Percentiles rank a stretch among this genome's conserved stretches.
These are phyloP conservation scores for Xylaria intraflava DNA, from an alignment of 495 filamentous ascomycete genomes.

Conservation along the genomic window DNA sequence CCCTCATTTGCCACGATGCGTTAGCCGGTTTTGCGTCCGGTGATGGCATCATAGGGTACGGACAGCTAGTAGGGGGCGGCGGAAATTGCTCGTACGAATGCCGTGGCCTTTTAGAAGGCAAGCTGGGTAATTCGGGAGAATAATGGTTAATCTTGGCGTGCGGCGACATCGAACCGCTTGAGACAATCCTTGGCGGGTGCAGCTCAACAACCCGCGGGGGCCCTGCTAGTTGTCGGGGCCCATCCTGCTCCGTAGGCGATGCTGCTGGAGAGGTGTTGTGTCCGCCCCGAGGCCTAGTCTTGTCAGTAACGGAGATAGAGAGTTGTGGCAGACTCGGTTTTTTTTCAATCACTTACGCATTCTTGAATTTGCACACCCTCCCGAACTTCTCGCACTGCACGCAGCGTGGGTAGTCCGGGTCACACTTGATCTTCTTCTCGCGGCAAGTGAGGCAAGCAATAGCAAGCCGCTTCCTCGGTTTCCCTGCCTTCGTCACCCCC, in stretches of 20 bases:
- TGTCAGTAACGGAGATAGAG: slow-evolving; percentile 14
- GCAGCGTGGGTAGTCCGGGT: slow-evolving; percentile 77
- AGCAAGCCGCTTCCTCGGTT: slow-evolving; percentile 80
- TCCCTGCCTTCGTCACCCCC: slow-evolving; percentile 89
- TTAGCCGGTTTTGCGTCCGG: slow-evolving; percentile 24
- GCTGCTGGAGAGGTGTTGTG: slow-evolving; percentile 48
- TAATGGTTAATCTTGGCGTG: slow-evolving; percentile 29
- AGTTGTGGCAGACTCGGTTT: background rate
- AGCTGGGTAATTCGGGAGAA: slow-evolving; percentile 22
- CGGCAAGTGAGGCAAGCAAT: slow-evolving; percentile 86
- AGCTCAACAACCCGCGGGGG: slow-evolving; percentile 25
- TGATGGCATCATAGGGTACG: slow-evolving; percentile 26
- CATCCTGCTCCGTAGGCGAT: slow-evolving; percentile 43
- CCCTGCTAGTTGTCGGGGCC: slow-evolving; percentile 30
- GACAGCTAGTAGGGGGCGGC: slow-evolving; percentile 21
- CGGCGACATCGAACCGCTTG: slow-evolving; percentile 39
- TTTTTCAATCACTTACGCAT: slow-evolving; percentile 59
- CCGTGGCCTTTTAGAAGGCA: slow-evolving; percentile 36
- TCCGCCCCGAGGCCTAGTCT: slow-evolving; percentile 45
- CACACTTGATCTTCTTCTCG: slow-evolving; percentile 96
- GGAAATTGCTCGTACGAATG: slow-evolving; percentile 36
- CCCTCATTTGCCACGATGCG: slow-evolving; percentile 35
- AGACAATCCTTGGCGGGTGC: slow-evolving; percentile 33
- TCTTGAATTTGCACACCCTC: slow-evolving; percentile 76
- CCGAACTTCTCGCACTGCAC: slow-evolving; percentile 88